Conservation (phyloP, 1,139 yeast species). For the Nakaseomyces bracarensis region DNA sequence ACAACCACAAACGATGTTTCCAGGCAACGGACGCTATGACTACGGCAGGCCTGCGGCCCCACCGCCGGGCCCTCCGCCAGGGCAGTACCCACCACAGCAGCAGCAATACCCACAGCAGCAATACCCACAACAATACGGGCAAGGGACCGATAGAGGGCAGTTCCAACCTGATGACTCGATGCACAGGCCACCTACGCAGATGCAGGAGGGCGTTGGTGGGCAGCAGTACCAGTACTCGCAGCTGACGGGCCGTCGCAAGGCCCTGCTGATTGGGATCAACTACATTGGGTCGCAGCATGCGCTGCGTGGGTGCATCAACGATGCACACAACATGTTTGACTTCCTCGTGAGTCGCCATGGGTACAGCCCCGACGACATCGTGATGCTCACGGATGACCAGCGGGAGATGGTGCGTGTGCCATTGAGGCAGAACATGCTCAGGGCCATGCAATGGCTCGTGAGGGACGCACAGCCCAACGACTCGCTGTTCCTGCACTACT, state of each 20-base stretch:
- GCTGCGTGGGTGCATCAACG: conserved; percentile 82
- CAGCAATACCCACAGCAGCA: conserved; percentile 11
- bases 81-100: conserved; percentile 12
- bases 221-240: conserved; percentile 57
- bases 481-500: conserved; percentile 75
- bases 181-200: conserved; percentile 10
- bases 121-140: conserved; percentile 4
- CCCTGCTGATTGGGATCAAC: conserved; percentile 78
- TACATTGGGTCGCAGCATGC: conserved; percentile 67
- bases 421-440: conserved; percentile 63
- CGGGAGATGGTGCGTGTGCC: conserved; percentile 59
- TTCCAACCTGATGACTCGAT: conserved; percentile 12
- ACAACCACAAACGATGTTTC: conserved; percentile 17
- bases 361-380: conserved; percentile 70
- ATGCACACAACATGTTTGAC: conserved; percentile 54
- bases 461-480: conserved; percentile 80
- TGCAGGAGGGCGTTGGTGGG: conserved; percentile 13
- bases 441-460: conserved; percentile 91
- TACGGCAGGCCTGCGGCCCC: conserved; percentile 25
- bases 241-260: conserved; percentile 71
- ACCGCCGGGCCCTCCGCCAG: conserved; percentile 15
- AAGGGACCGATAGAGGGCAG: conserved; percentile 5
- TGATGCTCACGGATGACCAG: conserved; percentile 68
- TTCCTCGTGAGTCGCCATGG: conserved; percentile 55
- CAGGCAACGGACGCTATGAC: conserved; percentile 28